phyloP scores from a whole-genome alignment of 495 filamentous ascomycete species.

The Viridothelium virens region DNA sequence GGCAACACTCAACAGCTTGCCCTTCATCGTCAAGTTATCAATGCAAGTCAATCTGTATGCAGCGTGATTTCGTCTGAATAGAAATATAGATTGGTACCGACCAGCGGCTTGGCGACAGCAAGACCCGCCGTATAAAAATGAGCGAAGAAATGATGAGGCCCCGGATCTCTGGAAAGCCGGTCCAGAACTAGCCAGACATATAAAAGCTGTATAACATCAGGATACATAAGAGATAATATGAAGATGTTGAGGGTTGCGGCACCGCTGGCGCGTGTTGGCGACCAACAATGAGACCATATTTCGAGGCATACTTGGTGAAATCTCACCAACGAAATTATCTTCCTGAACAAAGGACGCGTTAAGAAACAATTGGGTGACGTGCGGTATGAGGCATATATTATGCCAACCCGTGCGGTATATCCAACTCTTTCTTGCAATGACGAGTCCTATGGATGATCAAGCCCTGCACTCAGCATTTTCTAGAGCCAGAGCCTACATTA shows the following conservation, averaged over 20 bases:
- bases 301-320: background rate
- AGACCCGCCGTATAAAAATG: background rate
- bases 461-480: background rate
- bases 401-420: too few species aligned
- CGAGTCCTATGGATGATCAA: background rate
- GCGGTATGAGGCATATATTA: too few species aligned
- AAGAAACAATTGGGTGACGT: background rate
- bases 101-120: background rate
- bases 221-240: too few species aligned
- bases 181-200: background rate
- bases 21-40: conserved; percentile 37
- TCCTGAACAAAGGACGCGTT: background rate
- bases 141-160: background rate
- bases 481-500: too few species aligned
- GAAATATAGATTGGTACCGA: background rate
- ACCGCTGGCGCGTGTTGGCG: background rate
- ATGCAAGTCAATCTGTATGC: background rate
- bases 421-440: background rate
- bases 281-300: background rate
- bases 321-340: background rate
- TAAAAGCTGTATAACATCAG: background rate
- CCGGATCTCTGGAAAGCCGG: background rate
- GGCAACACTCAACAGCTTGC: conserved; percentile 23
- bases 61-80: background rate
- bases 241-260: background rate